Base-by-base conservation (phyloP, 2,329 filamentous ascomycete genomes). In the Penicillium sp. region DNA sequence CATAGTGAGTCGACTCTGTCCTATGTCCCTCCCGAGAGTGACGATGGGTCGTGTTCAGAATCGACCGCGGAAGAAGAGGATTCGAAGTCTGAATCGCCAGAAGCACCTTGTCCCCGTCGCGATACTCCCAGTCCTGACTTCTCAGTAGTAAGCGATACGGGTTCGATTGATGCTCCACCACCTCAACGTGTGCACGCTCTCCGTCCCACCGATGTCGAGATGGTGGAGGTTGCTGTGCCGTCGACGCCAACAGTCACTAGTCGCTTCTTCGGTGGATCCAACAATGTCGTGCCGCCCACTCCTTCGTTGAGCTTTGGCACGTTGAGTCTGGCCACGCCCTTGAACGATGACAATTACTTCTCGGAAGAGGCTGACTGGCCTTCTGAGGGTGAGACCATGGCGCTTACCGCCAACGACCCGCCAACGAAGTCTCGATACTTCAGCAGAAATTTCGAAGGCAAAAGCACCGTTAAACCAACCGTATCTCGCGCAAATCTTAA, bases 101-200 rank as follows among this genome's bases (percentile, higher is more conserved):
- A 45, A 1, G 41, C 28, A 4, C n/a, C 17, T 1, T 37, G 10
- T 15, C 39, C n/a, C 2, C 28, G 41, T 11, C 52, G 28, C 2
- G 52, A 55, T 15, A 55, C 52, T 2, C 41, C 41, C 5, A 55
- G 52, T 7, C 28, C 52, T 7, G 38, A 20, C 0, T 53, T 17
- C 11, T 53, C 51, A 0, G n/a, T 43, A 0, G 8, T 3, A 1
- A 53, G 25, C 2, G 51, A 53, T 8, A 28, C 15, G 1, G 38
- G 43, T n/a, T 53, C 51, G 0, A 8, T 35, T 2, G 3, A 20
- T 48, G 28, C 10, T 34, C 10, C 1, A 22, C 0, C n/a, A 7
- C 31, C 31, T 31, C 39, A 7, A 3, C 10, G 11, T 15, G 4
- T 12, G 12, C 20, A n/a, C 15, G 4, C 5, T 7, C 15, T 12